phyloP scores from a whole-genome alignment of 2,329 filamentous ascomycete genomes.

The Trichoderma pleuroti region DNA sequence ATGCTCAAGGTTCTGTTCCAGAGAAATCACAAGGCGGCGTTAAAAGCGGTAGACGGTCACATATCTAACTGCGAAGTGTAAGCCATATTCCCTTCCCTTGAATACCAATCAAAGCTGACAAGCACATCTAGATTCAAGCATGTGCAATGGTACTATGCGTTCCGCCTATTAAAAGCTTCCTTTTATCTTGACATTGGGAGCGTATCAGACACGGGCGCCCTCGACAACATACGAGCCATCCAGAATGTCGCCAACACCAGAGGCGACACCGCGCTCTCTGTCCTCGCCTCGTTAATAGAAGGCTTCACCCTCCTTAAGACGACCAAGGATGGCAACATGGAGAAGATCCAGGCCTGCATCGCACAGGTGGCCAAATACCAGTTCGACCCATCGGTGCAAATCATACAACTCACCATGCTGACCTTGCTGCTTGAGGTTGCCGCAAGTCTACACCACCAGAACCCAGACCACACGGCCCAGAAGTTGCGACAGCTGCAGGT shows the following conservation, averaged over 20 bases:
- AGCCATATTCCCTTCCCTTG: constrained; percentile 27
- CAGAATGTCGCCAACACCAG: constrained; percentile 55
- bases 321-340: constrained; percentile 61
- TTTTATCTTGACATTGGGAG: constrained; percentile 61
- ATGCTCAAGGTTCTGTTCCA: constrained; percentile 68
- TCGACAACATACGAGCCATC: constrained; percentile 68
- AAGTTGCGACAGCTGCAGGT: constrained; percentile 63
- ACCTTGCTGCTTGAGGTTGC: constrained; percentile 66
- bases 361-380: constrained; percentile 72
- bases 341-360: constrained; percentile 68
- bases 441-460: constrained; percentile 63
- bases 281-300: constrained; percentile 64
- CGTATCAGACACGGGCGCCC: constrained; percentile 57
- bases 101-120: not conserved
- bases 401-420: constrained; percentile 65
- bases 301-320: constrained; percentile 65
- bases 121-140: constrained; percentile 54
- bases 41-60: constrained; percentile 67
- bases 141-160: constrained; percentile 70
- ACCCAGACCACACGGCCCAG: constrained; percentile 50
- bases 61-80: constrained; percentile 66
- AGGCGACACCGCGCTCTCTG: constrained; percentile 61
- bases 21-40: constrained; percentile 66
- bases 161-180: constrained; percentile 69
- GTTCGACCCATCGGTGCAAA: constrained; percentile 57